Base-by-base conservation (phyloP, 441 rosid genomes). In the Macaranga tanarius region DNA sequence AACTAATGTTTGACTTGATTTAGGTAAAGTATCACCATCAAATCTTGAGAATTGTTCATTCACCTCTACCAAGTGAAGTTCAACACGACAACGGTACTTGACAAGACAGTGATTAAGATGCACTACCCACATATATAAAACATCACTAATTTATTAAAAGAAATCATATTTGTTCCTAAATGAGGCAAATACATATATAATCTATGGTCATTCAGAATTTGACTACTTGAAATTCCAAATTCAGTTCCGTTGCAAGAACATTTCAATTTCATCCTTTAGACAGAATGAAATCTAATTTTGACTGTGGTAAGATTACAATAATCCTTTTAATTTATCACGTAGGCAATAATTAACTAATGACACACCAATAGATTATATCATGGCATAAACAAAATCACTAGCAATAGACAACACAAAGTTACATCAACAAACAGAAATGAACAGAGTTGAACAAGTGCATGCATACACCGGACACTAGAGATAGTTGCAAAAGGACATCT, bases 101-200 rank as follows among this genome's bases (percentile, higher is more conserved):
- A 34, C 15, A 11, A 61, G 72, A 72, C 54, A 11, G 28, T 66
- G 76, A 70, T 63, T 81, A 54, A 17, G 65, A 70, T 52, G 40
- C 48, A 58, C 62, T 22, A 62, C 58, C 74, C 66, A 62, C 64
- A 62, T 44, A 48, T 44, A 59, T 31, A 60, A 47, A 71, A 47
- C 1, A 71, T 17, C 47, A 1, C 16, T 1, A 28, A 23, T 3
- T 31, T 16, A 42, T 60, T 60, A 0, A 60, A 31, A 38, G 47
- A 38, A 9, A 38, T 17, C 17, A 17, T 7, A 17, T 7, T 1
- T 22, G 1, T 59, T 28, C 62, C n/a, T 13, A 4, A 13, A 10
- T 1, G n/a, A 15, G 3, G 5, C 40, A 6, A 0, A 28, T 28
- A 2, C 1, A 42, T 42, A 42, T 42, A 1, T 1, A 9, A 42